These are phyloP conservation scores for Malus asiatica DNA, from an alignment of 306 rosid genomes.

Conservation along the genomic window DNA sequence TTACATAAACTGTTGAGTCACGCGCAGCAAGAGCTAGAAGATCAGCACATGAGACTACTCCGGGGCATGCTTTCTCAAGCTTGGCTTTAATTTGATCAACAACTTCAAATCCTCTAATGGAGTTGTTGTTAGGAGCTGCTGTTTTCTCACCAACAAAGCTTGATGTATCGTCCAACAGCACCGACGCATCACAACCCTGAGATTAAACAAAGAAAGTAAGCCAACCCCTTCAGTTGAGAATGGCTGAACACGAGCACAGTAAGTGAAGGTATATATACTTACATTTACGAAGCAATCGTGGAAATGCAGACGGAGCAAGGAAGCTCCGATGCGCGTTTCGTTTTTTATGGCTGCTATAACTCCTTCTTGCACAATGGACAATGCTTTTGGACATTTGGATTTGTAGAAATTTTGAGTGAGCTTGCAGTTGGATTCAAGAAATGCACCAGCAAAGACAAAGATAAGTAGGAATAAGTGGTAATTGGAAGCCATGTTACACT, in stretches of 20 bases:
- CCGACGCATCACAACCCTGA: conserved; percentile 62
- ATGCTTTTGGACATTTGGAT: conserved; percentile 32
- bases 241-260: background rate
- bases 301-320: conserved; percentile 55
- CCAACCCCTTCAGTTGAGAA: background rate
- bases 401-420: conserved; percentile 27
- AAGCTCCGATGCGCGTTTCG: conserved; percentile 47
- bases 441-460: conserved; percentile 13
- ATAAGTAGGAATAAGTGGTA: conserved; percentile 20
- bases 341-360: conserved; percentile 28
- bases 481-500: conserved; percentile 28
- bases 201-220: background rate
- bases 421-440: conserved; percentile 16
- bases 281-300: conserved; percentile 68
- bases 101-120: conserved; percentile 47
- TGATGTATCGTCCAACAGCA: conserved; percentile 46
- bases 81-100: conserved; percentile 40
- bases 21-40: conserved; percentile 50
- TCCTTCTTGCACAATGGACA: conserved; percentile 28
- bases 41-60: conserved; percentile 64
- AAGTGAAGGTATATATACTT: conserved; percentile 10
- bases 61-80: conserved; percentile 50
- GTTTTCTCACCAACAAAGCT: conserved; percentile 53
- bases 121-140: conserved; percentile 46
- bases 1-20: conserved; percentile 45